These are phyloP conservation scores for Microsporum ferrugineum DNA, from an alignment of 2,329 filamentous ascomycete genomes.

Conservation along the genomic window DNA sequence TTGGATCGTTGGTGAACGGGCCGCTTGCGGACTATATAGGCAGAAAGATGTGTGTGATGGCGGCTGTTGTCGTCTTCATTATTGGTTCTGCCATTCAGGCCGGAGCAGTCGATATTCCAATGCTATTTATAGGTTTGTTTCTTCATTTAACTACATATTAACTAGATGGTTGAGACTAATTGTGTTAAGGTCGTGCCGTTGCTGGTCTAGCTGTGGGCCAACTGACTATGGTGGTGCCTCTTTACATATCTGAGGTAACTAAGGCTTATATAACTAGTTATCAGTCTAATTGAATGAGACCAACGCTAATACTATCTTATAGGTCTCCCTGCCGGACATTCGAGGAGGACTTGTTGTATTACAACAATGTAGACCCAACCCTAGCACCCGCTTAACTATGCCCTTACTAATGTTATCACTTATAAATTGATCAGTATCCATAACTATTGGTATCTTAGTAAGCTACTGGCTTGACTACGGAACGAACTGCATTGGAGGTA, in stretches of 20 bases:
- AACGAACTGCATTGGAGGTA: constrained; percentile 35
- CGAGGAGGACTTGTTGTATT: constrained; percentile 29
- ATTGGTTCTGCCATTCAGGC: constrained; percentile 41
- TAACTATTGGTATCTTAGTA: constrained; percentile 29
- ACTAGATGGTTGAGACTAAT: background rate
- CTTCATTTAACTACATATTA: background rate
- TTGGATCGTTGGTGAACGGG: constrained; percentile 39
- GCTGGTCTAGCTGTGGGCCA: constrained; percentile 36
- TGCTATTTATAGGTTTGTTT: constrained; percentile 32
- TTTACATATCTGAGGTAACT: constrained; percentile 43
- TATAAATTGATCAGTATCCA: constrained; percentile 32
- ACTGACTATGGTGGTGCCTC: constrained; percentile 39
- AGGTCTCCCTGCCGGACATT: constrained; percentile 34
- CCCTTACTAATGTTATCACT: background rate
- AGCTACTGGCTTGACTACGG: constrained; percentile 36
- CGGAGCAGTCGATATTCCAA: constrained; percentile 30
- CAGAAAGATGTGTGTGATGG: constrained; percentile 41
- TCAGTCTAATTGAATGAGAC: background rate
- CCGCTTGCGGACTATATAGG: constrained; percentile 42
- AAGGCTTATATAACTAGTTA: constrained; percentile 12
- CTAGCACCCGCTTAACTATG: background rate
- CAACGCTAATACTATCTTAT: constrained; percentile 12
- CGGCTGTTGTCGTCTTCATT: constrained; percentile 43
- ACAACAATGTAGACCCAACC: constrained; percentile 24
- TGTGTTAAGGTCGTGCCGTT: constrained; percentile 28